A percentile compares a stretch with the other conserved stretches of the same genome.
Evolutionary conservation across 1,284 basidiomycete species (phyloP).

Genomic region (Athelia psychrophila): DNA sequence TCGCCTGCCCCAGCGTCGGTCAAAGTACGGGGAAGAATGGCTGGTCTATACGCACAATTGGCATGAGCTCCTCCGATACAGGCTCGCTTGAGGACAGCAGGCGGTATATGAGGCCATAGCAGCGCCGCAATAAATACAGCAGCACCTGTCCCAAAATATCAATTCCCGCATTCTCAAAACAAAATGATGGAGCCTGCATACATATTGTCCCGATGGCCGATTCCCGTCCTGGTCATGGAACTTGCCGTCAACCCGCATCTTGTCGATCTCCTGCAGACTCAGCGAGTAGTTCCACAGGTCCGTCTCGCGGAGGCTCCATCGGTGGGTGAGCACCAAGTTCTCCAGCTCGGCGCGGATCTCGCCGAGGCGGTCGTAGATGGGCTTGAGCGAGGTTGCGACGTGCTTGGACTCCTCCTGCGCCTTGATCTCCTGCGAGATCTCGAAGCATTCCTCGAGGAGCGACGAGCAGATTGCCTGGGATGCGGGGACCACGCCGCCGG

Average conservation of each 20-base stretch:
- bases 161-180: background rate
- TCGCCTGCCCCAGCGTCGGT: conserved; percentile 66
- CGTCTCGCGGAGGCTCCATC: conserved; percentile 97
- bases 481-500: conserved; percentile 86
- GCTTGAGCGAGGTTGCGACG: conserved; percentile 84
- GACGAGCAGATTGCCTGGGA: conserved; percentile 91
- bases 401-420: conserved; percentile 92
- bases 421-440: conserved; percentile 94
- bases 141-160: conserved; percentile 59
- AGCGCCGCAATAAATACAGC: conserved; percentile 89
- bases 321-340: conserved; percentile 88
- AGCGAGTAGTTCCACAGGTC: conserved; percentile 95
- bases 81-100: conserved; percentile 97
- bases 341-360: conserved; percentile 88
- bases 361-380: conserved; percentile 91
- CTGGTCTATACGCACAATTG: conserved; percentile 66
- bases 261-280: conserved; percentile 94
- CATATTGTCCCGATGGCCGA: conserved; percentile 88
- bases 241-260: conserved; percentile 95
- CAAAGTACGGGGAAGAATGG: background rate
- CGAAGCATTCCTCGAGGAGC: conserved; percentile 95
- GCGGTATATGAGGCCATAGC: conserved; percentile 95
- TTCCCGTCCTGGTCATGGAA: conserved; percentile 95
- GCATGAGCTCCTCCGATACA: conserved; percentile 98
- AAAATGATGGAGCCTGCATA: conserved; percentile 39